Evolutionary conservation across 108 stramenopile genomes (phyloP).

Genomic region (Skeletonema costatum): DNA sequence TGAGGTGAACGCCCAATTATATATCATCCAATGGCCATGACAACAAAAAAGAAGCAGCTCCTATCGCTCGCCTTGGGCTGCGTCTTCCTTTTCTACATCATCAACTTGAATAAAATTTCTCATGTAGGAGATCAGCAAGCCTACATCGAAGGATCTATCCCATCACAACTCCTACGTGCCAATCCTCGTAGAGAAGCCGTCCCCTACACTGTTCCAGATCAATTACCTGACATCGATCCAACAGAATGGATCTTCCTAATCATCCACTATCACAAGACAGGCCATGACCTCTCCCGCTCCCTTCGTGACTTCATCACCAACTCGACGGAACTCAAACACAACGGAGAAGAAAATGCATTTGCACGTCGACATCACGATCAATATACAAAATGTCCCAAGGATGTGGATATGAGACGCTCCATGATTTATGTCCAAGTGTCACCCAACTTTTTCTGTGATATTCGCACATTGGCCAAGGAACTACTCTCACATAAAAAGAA

Average conservation of each 20-base stretch:
- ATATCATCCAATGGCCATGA: background rate
- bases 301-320: background rate
- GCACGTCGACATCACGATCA: conserved; percentile 6
- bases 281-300: background rate
- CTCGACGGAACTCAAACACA: background rate
- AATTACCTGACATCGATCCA: background rate
- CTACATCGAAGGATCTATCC: background rate
- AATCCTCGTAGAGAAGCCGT: background rate
- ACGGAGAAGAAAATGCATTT: conserved; percentile 1
- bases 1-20: too few species aligned
- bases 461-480: background rate
- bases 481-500: background rate
- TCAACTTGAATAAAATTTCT: background rate
- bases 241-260: conserved; percentile 1
- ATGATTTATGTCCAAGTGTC: background rate
- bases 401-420: background rate
- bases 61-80: background rate
- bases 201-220: background rate
- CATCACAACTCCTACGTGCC: background rate
- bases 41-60: background rate
- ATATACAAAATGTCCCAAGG: background rate
- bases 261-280: conserved; percentile 31
- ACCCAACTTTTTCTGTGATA: conserved; percentile 4
- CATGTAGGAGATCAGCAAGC: background rate
- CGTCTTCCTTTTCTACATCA: background rate